Percentiles rank a stretch among this genome's conserved stretches.
These are phyloP conservation scores for Forsythia suspensa DNA, from an alignment of 257 asterid genomes.

Conservation along the genomic window DNA sequence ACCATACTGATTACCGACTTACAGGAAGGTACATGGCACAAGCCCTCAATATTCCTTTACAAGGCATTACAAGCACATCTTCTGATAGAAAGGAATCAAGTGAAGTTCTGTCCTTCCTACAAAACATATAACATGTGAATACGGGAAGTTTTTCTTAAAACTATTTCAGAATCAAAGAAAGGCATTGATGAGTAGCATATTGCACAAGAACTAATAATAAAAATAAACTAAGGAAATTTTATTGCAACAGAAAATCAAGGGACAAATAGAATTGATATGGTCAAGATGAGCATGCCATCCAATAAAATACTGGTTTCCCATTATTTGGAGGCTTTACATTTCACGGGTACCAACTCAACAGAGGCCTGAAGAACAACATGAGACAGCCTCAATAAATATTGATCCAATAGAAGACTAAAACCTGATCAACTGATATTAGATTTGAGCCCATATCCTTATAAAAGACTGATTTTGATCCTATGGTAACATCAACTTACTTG, in stretches of 20 bases:
- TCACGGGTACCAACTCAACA: background rate
- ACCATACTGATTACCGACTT: slow-evolving; percentile 27
- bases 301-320: background rate
- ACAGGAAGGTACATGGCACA: slow-evolving; percentile 92
- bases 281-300: background rate
- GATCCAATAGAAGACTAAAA: background rate
- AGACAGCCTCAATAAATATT: background rate
- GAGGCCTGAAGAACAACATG: background rate
- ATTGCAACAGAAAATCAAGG: too few relatives aligned
- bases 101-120: slow-evolving; percentile 76
- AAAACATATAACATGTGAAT: slow-evolving; percentile 22
- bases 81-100: slow-evolving; percentile 63
- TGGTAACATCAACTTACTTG: background rate
- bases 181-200: background rate
- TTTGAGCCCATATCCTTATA: background rate
- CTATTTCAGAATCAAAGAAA: background rate
- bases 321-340: background rate
- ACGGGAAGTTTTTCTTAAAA: background rate
- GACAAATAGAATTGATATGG: background rate
- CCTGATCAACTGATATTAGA: background rate
- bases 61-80: slow-evolving; percentile 67
- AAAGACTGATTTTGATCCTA: background rate
- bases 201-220: background rate
- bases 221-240: background rate
- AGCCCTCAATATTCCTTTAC: slow-evolving; percentile 82